phyloP scores from a whole-genome alignment of 1,284 basidiomycete species.

The Peniophora sp. region DNA sequence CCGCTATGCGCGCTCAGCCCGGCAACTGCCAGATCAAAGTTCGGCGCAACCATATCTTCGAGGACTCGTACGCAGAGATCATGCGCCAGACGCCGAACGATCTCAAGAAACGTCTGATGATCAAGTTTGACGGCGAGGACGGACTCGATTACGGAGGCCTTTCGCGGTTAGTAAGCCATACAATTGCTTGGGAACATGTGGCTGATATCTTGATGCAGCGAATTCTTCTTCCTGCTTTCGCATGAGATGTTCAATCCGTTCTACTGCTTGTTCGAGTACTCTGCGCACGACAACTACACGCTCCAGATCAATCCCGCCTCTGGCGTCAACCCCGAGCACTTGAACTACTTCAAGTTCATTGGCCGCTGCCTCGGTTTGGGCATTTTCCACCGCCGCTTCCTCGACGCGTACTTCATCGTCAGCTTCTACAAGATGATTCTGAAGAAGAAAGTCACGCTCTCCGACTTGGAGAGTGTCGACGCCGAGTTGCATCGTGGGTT shows the following conservation, averaged over 20 bases:
- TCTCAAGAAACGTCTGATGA: conserved; percentile 94
- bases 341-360: conserved; percentile 99
- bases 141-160: conserved; percentile 98
- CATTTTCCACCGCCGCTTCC: conserved; percentile 97
- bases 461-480: conserved; percentile 89
- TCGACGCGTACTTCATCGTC: conserved; percentile 98
- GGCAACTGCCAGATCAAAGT: conserved; percentile 98
- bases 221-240: conserved; percentile 99
- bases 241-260: conserved; percentile 99
- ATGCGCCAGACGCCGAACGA: conserved; percentile 94
- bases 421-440: conserved; percentile 99
- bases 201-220: conserved; percentile 39
- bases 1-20: conserved; percentile 80
- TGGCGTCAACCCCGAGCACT: conserved; percentile 95
- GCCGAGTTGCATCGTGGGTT: conserved; percentile 87
- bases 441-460: conserved; percentile 76
- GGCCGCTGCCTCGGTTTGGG: conserved; percentile 90
- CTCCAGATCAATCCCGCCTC: conserved; percentile 97
- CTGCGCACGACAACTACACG: conserved; percentile 98
- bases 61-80: conserved; percentile 94
- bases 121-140: conserved; percentile 98
- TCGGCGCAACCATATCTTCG: conserved; percentile 87
- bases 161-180: conserved; percentile 56
- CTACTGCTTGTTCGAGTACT: conserved; percentile 99
- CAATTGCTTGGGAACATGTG: not conserved